Conservation (phyloP, 495 filamentous ascomycete species). For the Podospora sp. region DNA sequence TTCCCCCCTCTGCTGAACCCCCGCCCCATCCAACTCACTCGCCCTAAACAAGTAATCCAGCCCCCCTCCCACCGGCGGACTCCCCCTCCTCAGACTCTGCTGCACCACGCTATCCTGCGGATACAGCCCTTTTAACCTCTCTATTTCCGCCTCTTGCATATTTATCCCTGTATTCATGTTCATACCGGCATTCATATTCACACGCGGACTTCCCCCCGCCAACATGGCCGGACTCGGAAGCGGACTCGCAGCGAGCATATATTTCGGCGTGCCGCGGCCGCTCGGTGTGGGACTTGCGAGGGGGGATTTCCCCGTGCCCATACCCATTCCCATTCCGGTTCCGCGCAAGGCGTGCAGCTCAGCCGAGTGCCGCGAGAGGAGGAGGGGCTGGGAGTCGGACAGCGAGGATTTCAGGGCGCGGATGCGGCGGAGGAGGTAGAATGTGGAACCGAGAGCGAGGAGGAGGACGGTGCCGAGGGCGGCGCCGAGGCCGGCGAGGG, state of each 20-base stretch:
- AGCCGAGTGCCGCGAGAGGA: neutral
- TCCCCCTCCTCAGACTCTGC: neutral
- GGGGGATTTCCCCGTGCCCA: too few species aligned
- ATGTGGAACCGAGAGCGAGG: constrained; percentile 10
- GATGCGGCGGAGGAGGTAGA: constrained; percentile 8
- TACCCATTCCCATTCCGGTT: too few species aligned
- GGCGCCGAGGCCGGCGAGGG: constrained; percentile 6
- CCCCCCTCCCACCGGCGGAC: neutral
- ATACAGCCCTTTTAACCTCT: constrained; percentile 2
- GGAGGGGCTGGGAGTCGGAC: neutral
- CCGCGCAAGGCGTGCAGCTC: too few species aligned
- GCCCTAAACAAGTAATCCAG: constrained; percentile 2
- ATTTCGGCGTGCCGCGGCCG: neutral
- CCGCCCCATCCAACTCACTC: constrained; percentile 1
- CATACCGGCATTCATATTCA: too few species aligned
- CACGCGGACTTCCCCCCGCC: too few species aligned
- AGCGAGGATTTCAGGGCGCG: neutral
- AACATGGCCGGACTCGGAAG: neutral
- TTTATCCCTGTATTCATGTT: too few species aligned
- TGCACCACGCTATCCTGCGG: constrained; percentile 1
- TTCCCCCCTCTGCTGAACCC: neutral
- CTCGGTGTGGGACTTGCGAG: neutral
- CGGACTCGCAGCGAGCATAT: neutral
- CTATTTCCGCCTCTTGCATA: neutral
- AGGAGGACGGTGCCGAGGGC: constrained; percentile 20